Percentiles rank a stretch among this genome's conserved stretches.
Conservation (phyloP, 1,284 basidiomycete genomes). For the Leccinum solheimii region DNA sequence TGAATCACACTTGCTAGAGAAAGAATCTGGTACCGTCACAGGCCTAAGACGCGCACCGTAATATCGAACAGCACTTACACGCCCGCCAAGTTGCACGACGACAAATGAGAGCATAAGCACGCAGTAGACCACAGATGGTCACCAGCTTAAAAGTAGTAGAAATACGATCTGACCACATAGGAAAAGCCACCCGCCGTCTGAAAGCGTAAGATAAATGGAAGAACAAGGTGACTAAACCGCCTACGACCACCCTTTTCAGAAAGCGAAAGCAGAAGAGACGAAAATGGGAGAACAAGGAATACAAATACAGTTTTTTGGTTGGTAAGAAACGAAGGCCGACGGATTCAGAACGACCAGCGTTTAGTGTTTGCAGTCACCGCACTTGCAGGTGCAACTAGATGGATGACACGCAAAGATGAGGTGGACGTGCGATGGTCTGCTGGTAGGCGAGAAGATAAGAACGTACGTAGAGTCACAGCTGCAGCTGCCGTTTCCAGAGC, state of each 20-base stretch:
- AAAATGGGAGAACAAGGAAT: not conserved
- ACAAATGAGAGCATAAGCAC: not conserved
- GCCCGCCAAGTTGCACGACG: not conserved
- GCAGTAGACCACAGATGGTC: too few relatives aligned
- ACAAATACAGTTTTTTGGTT: not conserved
- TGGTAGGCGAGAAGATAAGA: not conserved
- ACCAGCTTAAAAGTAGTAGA: not conserved
- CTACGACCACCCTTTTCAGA: not conserved
- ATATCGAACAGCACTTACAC: not conserved
- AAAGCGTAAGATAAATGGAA: not conserved
- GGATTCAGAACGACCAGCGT: not conserved
- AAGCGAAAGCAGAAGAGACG: not conserved
- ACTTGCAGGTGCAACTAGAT: constrained; percentile 24
- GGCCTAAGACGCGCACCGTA: not conserved
- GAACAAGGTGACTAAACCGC: not conserved
- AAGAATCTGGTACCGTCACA: too few relatives aligned
- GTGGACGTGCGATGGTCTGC: not conserved
- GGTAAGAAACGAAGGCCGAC: not conserved
- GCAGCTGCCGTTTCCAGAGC: constrained; percentile 12
- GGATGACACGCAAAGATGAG: not conserved
- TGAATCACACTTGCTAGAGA: not conserved
- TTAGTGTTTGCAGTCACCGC: constrained; percentile 24
- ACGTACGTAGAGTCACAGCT: constrained; percentile 15
- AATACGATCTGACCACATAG: not conserved
- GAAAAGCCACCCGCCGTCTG: not conserved